phyloP scores from a whole-genome alignment of 1,284 basidiomycete genomes.

The Trametes versicolor region DNA sequence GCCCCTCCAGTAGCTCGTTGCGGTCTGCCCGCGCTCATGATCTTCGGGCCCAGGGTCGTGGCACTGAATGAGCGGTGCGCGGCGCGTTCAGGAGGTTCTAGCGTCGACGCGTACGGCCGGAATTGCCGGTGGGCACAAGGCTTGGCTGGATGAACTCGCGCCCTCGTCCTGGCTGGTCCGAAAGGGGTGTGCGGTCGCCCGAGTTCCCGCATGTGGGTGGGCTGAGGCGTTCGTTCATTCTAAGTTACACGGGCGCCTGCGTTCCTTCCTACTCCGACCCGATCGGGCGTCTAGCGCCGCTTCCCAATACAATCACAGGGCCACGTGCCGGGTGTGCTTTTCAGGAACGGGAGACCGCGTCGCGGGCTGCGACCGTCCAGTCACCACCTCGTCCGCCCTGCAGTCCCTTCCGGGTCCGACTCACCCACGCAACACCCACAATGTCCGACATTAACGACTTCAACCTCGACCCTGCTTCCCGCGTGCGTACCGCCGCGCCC shows the following conservation, averaged over 20 bases:
- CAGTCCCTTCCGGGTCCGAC: slow-evolving; percentile 5
- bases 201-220: slow-evolving; percentile 5
- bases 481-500: slow-evolving; percentile 19
- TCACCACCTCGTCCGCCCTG: neutral
- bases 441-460: slow-evolving; percentile 17
- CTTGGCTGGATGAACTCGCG: slow-evolving; percentile 1
- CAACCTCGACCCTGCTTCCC: slow-evolving; percentile 23
- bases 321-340: slow-evolving; percentile 22
- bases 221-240: slow-evolving; percentile 16
- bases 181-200: slow-evolving; percentile 10
- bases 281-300: slow-evolving; percentile 25
- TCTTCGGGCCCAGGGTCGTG: slow-evolving; percentile 28
- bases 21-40: slow-evolving; percentile 27
- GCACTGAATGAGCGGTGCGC: slow-evolving; percentile 29
- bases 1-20: slow-evolving; percentile 7
- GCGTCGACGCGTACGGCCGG: slow-evolving; percentile 17
- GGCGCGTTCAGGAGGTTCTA: slow-evolving; percentile 26
- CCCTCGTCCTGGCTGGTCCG: neutral
- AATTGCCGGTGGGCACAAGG: slow-evolving; percentile 13
- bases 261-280: slow-evolving; percentile 28
- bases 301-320: slow-evolving; percentile 22
- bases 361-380: slow-evolving; percentile 15
- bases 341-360: slow-evolving; percentile 25
- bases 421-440: neutral
- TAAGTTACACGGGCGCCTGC: slow-evolving; percentile 16